Base-by-base conservation (phyloP, 176 grass and related monocot genomes). In the Urochloa ruziziensis region DNA sequence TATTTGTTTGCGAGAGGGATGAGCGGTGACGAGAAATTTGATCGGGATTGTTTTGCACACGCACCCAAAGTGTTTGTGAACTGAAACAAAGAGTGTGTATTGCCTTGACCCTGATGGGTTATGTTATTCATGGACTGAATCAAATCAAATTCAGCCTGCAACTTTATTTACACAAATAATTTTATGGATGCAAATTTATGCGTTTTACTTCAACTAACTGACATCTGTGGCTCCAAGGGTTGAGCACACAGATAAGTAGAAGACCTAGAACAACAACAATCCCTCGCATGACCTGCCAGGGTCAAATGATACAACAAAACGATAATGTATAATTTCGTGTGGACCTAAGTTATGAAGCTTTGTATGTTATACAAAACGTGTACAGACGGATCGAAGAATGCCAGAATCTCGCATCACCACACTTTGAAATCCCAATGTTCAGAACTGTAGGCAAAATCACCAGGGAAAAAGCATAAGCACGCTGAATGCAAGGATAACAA, bases 371-470 rank as follows among this genome's bases (percentile, higher is more conserved):
- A 86, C 79, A 78, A 78, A 82, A 82, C 46, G 72, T 86, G 30
- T 67, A 80, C 46, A 74, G 8, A 60, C 37, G 33, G 61, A 60
- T 75, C 69, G 88, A n/a, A 78, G 83, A 67, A 24, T 74, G 70
- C 70, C 70, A 30, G 27, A 88, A 66, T 86, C 71, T 86, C 46
- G 83, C 37, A 65, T 90, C 88, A 86, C 88, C 83, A 79, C 39
- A 70, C 82, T 70, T 76, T 35, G 79, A 73, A 90, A 90, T 90
- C 83, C 88, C 83, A 90, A 42, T 75, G 73, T 60, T 90, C 83
- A 78, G 36, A 86, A 90, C 88, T 90, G 84, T 90, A 73, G 70
- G 30, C 73, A 90, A 86, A 90, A 82, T 13, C 88, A 86, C 62
- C 78, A 89, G 64, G 65, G 13, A 72, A 86, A 73, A 64, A 63